These are phyloP conservation scores for Acacia confusa DNA, from an alignment of 306 rosid species.

Conservation along the genomic window DNA sequence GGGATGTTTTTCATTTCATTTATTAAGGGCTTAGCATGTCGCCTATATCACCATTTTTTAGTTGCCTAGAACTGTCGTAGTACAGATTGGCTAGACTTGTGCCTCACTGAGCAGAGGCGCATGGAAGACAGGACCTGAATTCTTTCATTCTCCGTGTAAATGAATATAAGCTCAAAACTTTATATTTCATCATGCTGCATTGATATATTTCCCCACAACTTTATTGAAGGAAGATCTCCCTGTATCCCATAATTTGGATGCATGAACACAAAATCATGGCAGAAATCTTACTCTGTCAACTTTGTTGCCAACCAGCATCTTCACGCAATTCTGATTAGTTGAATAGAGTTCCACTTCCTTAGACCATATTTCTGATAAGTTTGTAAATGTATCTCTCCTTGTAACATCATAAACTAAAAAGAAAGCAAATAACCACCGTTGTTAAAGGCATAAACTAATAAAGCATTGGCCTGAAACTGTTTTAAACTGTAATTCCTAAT, in stretches of 20 bases:
- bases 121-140: not conserved
- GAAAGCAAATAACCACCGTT: slow-evolving; percentile 10
- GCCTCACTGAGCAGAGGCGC: not conserved
- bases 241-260: slow-evolving; percentile 15
- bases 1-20: not conserved
- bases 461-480: slow-evolving; percentile 36
- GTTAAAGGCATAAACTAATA: not conserved
- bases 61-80: not conserved
- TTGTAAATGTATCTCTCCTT: slow-evolving; percentile 80
- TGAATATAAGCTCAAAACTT: slow-evolving; percentile 13
- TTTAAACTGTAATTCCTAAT: slow-evolving; percentile 50
- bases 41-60: not conserved
- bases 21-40: not conserved
- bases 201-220: slow-evolving; percentile 21
- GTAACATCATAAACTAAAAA: slow-evolving; percentile 83
- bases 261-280: slow-evolving; percentile 14
- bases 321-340: slow-evolving; percentile 79
- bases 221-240: slow-evolving; percentile 5
- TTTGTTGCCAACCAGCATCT: slow-evolving; percentile 94
- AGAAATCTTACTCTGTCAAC: slow-evolving; percentile 79
- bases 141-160: slow-evolving; percentile 1
- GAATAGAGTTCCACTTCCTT: slow-evolving; percentile 92
- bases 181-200: not conserved
- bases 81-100: not conserved
- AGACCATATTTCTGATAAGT: slow-evolving; percentile 85